phyloP scores from a whole-genome alignment of 1,284 basidiomycete species.

The Fomitiporia mediterranea region DNA sequence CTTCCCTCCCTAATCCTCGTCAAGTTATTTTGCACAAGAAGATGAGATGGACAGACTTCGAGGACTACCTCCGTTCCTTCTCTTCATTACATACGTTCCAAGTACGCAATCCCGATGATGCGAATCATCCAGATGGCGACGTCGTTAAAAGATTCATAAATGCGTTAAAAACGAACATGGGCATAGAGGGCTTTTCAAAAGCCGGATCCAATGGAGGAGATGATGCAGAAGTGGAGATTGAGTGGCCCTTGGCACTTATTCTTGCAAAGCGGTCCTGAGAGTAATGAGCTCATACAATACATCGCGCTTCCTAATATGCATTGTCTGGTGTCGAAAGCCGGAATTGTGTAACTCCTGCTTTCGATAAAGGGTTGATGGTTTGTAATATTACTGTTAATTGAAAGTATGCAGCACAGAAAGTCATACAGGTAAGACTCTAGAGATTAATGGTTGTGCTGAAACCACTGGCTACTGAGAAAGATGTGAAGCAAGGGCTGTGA shows the following conservation, averaged over 20 bases:
- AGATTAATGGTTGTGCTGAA: too few relatives aligned
- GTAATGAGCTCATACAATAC: too few relatives aligned
- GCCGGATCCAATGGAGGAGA: too few relatives aligned
- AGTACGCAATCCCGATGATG: constrained; percentile 59
- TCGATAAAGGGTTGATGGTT: too few relatives aligned
- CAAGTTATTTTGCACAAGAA: constrained; percentile 56
- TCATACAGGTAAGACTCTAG: too few relatives aligned
- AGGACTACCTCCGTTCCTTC: constrained; percentile 68
- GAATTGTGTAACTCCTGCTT: too few relatives aligned
- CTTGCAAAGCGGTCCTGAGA: constrained; percentile 40
- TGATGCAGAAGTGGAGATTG: constrained; percentile 54
- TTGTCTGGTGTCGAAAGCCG: too few relatives aligned
- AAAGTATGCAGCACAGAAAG: too few relatives aligned
- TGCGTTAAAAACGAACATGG: constrained; percentile 42
- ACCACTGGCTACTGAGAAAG: too few relatives aligned
- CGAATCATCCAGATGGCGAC: constrained; percentile 45
- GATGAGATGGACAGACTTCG: constrained; percentile 61
- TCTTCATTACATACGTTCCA: constrained; percentile 71
- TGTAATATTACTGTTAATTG: too few relatives aligned
- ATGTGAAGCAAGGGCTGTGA: too few relatives aligned
- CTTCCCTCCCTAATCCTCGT: constrained; percentile 38
- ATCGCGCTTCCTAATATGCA: too few relatives aligned
- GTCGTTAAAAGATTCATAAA: constrained; percentile 61
- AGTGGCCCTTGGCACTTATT: constrained; percentile 71
- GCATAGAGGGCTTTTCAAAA: constrained; percentile 31